A percentile compares a stretch with the other conserved stretches of the same genome.
Conservation (phyloP, 73 alveolate genomes). For the Paramecium primaurelia region DNA sequence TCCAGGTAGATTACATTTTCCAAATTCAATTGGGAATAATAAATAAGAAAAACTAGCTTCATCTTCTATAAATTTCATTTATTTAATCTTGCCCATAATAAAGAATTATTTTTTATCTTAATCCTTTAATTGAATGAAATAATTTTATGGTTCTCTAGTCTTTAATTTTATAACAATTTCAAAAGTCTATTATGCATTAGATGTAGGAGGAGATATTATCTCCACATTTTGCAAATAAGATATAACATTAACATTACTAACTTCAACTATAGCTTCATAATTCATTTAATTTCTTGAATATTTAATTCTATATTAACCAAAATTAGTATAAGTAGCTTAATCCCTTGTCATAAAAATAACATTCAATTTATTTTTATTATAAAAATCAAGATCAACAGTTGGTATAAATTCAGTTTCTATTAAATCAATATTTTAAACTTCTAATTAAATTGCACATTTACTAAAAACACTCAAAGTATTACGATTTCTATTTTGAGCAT, state of each 20-base stretch:
- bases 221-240: background rate
- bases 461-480: background rate
- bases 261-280: background rate
- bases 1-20: conserved; percentile 5
- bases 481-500: background rate
- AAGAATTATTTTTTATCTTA: background rate
- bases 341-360: background rate
- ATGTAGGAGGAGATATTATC: conserved; percentile 2
- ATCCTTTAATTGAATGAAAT: background rate
- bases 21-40: conserved; percentile 15
- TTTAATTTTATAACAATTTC: background rate
- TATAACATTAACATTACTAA: background rate
- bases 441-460: background rate
- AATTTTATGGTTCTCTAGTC: conserved; percentile 10
- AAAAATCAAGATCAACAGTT: background rate
- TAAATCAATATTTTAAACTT: background rate
- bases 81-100: background rate
- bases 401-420: background rate
- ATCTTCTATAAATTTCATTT: background rate
- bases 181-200: background rate
- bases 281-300: background rate
- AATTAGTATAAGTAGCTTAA: background rate
- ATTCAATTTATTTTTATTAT: background rate
- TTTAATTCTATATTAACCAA: background rate
- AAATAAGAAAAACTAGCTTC: background rate